Evolutionary conservation across 768 basidiomycete species (phyloP), one percentile per base, ranked within the genome.

Genomic region (Calocera cornea): DNA sequence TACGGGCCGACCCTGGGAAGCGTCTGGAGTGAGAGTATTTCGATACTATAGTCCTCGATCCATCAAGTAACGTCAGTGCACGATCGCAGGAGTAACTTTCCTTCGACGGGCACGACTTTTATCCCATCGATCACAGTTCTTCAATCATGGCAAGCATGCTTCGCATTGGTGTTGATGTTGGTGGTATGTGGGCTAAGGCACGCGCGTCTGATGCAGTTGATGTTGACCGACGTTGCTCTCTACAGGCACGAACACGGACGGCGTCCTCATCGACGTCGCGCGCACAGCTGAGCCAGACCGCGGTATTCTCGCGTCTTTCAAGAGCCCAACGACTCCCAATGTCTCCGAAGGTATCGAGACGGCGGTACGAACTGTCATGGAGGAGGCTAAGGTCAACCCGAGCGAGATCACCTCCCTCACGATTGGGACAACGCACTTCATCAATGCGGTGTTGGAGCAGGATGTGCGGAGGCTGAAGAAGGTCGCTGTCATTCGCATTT

Each of bases 381-480:
- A 77, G 41, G 72, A 77, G 8, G 78, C 76, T 24, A 72, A 73
- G 1, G 72, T 81, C 3, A 73, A 78, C 64, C 74, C 77, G 2
- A 68, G 76, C 1, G 70, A 78, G 0, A 77, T 87, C 36, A 76
- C 82, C 64, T 81, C 82, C 5, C 72, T 87, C 68, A 80, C 83
- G 36, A 83, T 87, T 68, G 86, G 87, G 36, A 87, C 86, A 0
- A 87, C 86, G 78, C 81, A 83, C 72, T 84, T 84, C 67, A 78
- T 85, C 29, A 85, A 87, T 69, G 84, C 85, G 0, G 80, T 88
- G 1, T 78, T 87, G 19, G 84, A 87, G 75, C 73, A 80, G 29
- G 82, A 87, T 72, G 75, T 80, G 3, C 69, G 79, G 1, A 78
- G 82, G n/a, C 75, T 87, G 16, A 79, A 80, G 50, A 81, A 81